These are phyloP conservation scores for Arachnomyces sp. DNA, from an alignment of 2,329 filamentous ascomycete species.

Conservation along the genomic window DNA sequence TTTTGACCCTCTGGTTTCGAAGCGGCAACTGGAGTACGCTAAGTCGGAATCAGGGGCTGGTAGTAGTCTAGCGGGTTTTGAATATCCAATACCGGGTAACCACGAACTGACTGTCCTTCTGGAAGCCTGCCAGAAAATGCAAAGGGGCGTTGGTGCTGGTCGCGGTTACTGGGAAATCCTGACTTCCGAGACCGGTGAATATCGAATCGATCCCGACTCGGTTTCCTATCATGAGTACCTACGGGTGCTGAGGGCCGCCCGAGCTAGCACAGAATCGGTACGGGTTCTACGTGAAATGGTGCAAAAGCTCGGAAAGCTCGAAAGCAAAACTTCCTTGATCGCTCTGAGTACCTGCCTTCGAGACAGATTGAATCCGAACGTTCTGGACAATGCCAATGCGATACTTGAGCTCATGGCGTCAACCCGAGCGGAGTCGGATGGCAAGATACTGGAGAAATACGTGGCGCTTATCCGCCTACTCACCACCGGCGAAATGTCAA, in stretches of 20 bases:
- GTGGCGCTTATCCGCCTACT: conserved; percentile 16
- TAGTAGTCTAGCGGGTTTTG: conserved; percentile 8
- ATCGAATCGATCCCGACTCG: conserved; percentile 60
- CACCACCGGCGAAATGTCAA: too few relatives aligned
- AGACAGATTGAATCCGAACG: conserved; percentile 67
- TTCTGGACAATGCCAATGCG: conserved; percentile 55
- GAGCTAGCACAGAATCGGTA: conserved; percentile 55
- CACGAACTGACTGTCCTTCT: conserved; percentile 61
- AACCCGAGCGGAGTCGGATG: conserved; percentile 22
- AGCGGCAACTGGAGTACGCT: conserved; percentile 12
- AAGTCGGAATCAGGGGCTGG: neutral
- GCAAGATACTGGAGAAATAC: conserved; percentile 23
- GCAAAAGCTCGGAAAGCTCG: conserved; percentile 35
- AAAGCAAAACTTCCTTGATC: conserved; percentile 55
- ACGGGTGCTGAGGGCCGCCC: conserved; percentile 55
- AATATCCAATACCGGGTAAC: conserved; percentile 42
- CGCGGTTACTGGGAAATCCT: conserved; percentile 69
- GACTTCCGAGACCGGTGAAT: conserved; percentile 40
- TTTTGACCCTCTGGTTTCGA: conserved; percentile 24
- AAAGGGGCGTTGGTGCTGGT: conserved; percentile 55
- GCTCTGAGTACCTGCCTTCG: conserved; percentile 66
- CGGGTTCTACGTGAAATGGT: conserved; percentile 50
- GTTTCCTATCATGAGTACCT: conserved; percentile 64
- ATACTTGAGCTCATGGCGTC: conserved; percentile 57
- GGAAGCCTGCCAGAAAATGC: conserved; percentile 49